Base-by-base conservation (phyloP, 2,329 filamentous ascomycete genomes). In the Alternaria sp. region DNA sequence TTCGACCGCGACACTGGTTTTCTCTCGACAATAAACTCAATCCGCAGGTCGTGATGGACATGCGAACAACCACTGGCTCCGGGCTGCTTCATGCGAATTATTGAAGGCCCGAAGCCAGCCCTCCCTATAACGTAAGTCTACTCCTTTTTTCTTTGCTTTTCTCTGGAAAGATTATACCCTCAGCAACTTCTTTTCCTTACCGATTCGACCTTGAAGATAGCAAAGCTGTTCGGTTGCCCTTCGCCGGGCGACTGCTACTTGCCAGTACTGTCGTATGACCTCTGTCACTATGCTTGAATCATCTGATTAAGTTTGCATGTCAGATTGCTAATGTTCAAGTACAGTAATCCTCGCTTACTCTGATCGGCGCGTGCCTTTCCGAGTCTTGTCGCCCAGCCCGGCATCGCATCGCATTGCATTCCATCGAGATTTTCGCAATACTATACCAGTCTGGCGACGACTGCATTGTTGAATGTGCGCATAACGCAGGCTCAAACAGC, bases 191-290 rank as follows among this genome's bases (percentile, higher is more conserved):
- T 92, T 93, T 93, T 91, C 90, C 90, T 86, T 89, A 85, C 90
- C 83, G 90, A 94, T 86, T 92, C 91, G 91, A 88, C 90, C 89
- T 90, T 94, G 91, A 93, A 88, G 89, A 92, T 89, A 83, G 69
- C 77, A 83, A 83, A 84, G 86, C 86, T 90, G 83, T 86, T 67
- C 89, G 89, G 88, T 83, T 76, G 82, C 81, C 81, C 81, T 79
- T 83, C 82, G 82, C 85, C 84, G 83, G 84, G 80, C 77, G 85
- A 88, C 89, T 92, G 91, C 90, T 93, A 93, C 91, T 93, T 92
- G 91, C 91, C 91, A 94, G 91, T 93, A 93, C 90, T 81, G 83
- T 86, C 89, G 89, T 92, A 91, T 93, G 91, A 93, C 82, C 69
- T 69, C 68, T 64, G 49, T 48, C 40, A 53, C 34, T 30, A n/a